Percentiles rank a stretch among this genome's conserved stretches.
phyloP scores from a whole-genome alignment of 2,329 filamentous ascomycete genomes.

The Blumeriella jaapii region DNA sequence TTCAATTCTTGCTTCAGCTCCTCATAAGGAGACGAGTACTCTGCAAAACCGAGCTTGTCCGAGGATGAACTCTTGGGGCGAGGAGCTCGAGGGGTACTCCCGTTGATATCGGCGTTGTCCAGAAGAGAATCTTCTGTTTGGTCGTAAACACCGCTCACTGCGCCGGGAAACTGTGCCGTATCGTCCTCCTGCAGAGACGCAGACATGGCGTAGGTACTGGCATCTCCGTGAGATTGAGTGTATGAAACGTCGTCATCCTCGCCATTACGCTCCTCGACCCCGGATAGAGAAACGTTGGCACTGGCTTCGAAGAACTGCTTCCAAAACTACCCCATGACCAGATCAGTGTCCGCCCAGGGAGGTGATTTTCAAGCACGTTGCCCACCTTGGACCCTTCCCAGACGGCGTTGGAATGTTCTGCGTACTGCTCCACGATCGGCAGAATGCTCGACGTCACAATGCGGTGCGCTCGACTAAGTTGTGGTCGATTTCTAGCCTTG shows the following conservation, averaged over 20 bases:
- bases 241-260: constrained; percentile 38
- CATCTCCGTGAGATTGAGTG: constrained; percentile 24
- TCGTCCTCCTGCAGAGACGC: constrained; percentile 32
- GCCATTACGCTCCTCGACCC: constrained; percentile 71
- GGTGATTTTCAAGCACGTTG: neutral
- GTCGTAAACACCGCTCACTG: constrained; percentile 24
- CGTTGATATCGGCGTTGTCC: constrained; percentile 49
- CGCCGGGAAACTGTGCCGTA: constrained; percentile 15
- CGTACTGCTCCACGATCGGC: constrained; percentile 89
- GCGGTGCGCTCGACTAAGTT: constrained; percentile 96
- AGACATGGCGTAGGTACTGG: constrained; percentile 26
- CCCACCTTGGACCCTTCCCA: constrained; percentile 91
- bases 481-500: constrained; percentile 74
- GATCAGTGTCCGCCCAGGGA: constrained; percentile 9
- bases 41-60: constrained; percentile 43
- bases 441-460: constrained; percentile 92
- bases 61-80: constrained; percentile 35
- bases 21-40: constrained; percentile 69
- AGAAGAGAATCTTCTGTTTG: constrained; percentile 53
- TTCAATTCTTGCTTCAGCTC: constrained; percentile 55
- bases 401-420: constrained; percentile 82
- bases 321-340: constrained; percentile 62
- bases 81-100: constrained; percentile 55
- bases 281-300: constrained; percentile 90
- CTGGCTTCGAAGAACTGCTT: constrained; percentile 99